These are phyloP conservation scores for Nicotiana tabacum DNA, from an alignment of 257 asterid species.

Conservation along the genomic window DNA sequence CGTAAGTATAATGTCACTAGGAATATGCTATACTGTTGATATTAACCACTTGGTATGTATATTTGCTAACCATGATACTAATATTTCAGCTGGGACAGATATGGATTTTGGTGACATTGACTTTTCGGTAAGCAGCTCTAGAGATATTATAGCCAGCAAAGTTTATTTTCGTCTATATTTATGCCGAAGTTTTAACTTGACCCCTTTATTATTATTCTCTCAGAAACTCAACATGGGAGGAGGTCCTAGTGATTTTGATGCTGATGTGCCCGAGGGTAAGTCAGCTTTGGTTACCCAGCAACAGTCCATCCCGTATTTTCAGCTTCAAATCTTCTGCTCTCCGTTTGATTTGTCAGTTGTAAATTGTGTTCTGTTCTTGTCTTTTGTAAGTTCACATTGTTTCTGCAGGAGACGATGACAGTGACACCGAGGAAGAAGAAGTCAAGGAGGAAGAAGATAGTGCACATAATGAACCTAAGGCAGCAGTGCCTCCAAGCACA, in stretches of 20 bases:
- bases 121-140: conserved; percentile 40
- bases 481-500: conserved; percentile 6
- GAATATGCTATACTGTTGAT: background rate
- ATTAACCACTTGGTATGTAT: background rate
- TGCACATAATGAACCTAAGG: conserved; percentile 18
- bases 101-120: conserved; percentile 46
- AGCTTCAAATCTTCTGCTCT: background rate
- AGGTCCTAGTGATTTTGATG: conserved; percentile 30
- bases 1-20: conserved; percentile 18
- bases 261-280: conserved; percentile 31
- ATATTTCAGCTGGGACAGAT: conserved; percentile 33
- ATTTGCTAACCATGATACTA: conserved; percentile 7
- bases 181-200: background rate
- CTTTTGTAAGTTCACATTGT: background rate
- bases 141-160: background rate
- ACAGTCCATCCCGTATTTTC: background rate
- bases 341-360: background rate
- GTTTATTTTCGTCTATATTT: background rate
- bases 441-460: background rate
- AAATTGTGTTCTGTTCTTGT: background rate
- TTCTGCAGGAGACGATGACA: conserved; percentile 27
- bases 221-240: conserved; percentile 49
- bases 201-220: background rate
- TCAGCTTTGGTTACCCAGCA: background rate
- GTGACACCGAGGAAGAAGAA: conserved; percentile 29